Base-by-base conservation (phyloP, 164 flowering plant species). In the Akebia trifoliata region DNA sequence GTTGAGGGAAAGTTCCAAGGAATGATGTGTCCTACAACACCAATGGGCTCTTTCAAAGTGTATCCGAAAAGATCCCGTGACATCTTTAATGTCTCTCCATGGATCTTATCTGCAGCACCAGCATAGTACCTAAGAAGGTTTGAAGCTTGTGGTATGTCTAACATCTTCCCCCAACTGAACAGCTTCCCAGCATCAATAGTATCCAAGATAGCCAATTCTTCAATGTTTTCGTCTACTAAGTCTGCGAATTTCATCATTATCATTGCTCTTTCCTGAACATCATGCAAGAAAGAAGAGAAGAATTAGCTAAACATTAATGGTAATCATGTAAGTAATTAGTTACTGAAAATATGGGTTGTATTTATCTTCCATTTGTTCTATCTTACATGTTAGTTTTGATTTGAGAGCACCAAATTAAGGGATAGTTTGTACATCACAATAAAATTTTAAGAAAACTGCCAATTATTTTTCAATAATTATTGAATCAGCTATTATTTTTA, bases 101-200 rank as follows among this genome's bases (percentile, higher is more conserved):
- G 87, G 43, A 90, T 78, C 70, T 90, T 90, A 56, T 90, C 97
- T 0, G 95, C 95, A 6, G 92, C 93, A 8, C 97, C 97, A 0
- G 97, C 97, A 44, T 81, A 87, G 69, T 85, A 90, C 3, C 87
- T 80, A 0, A 90, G 68, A 1, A 20, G 15, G 2, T 60, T 37
- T 1, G 79, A 73, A 7, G 67, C 77, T 0, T 1, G 26, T 1
- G 91, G 90, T 1, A 86, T 73, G 46, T 89, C 93, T 0, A 28
- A 0, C 0, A 22, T 42, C 68, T 77, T 81, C 21, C 70, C 77
- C 18, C 9, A 0, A 3, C 36, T 8, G 51, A 73, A 78, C 50
- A 86, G 17, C 66, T 84, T 89, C 22, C 97, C 97, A 1, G 71
- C 91, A 58, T 89, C 87, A 32, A 83, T 29, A 1, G 76, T 26